Evolutionary conservation across 768 basidiomycete species (phyloP).

Genomic region (Suillus variegatus): DNA sequence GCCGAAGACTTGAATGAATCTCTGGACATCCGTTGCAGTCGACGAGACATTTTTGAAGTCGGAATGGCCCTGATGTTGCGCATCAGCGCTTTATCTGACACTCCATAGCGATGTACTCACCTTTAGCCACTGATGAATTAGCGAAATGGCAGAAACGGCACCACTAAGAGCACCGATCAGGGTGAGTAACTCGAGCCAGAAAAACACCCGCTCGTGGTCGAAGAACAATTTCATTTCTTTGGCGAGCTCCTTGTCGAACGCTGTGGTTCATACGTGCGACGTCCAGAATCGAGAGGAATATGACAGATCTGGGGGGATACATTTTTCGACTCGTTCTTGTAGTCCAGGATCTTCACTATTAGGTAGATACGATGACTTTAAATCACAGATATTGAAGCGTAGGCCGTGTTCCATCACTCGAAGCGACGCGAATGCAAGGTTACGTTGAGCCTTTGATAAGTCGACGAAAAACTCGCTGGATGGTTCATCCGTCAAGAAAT

Average conservation of each 20-base stretch:
- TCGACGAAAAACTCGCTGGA: constrained; percentile 19
- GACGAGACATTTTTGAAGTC: not conserved
- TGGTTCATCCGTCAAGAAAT: constrained; percentile 20
- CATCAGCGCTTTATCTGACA: not conserved
- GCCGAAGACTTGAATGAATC: constrained; percentile 18
- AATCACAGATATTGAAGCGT: constrained; percentile 37
- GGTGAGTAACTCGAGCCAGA: not conserved
- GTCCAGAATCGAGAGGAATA: constrained; percentile 17
- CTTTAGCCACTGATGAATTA: not conserved
- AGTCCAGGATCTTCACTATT: constrained; percentile 24
- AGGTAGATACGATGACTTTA: constrained; percentile 29
- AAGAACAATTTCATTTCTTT: not conserved
- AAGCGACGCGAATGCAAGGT: constrained; percentile 25
- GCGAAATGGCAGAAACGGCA: not conserved
- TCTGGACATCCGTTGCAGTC: constrained; percentile 7
- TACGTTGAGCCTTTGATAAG: constrained; percentile 11
- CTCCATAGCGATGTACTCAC: not conserved
- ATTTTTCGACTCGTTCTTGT: not conserved
- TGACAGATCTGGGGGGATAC: constrained; percentile 6
- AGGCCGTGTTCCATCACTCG: constrained; percentile 31
- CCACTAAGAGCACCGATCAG: not conserved
- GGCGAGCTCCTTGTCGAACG: not conserved
- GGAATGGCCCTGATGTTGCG: not conserved
- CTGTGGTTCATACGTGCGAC: constrained; percentile 7
- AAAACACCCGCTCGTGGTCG: not conserved